phyloP scores from a whole-genome alignment of 2,329 filamentous ascomycete species.

The Apiospora pterosperma region DNA sequence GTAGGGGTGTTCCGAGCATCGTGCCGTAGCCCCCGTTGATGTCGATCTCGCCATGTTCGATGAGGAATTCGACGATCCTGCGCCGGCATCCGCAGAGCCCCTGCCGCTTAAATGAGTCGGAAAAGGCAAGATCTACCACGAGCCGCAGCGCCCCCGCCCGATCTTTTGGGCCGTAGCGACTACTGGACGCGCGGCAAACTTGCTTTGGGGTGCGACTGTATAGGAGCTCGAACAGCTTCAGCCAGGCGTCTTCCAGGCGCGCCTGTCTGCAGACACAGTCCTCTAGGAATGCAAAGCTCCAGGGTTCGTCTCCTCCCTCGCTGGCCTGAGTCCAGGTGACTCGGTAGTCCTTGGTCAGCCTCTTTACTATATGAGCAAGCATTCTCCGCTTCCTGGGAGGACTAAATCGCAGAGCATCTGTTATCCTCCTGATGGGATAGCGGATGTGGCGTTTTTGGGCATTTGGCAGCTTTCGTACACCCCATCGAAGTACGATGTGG shows the following conservation, averaged over 20 bases:
- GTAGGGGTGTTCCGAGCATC: background rate
- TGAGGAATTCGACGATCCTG: background rate
- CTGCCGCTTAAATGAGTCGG: background rate
- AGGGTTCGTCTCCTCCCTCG: background rate
- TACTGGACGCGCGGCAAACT: background rate
- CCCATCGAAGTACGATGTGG: background rate
- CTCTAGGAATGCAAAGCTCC: background rate
- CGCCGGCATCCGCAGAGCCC: background rate
- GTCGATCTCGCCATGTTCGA: background rate
- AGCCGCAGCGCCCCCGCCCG: background rate
- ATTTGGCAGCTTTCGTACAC: background rate
- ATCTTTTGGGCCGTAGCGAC: background rate
- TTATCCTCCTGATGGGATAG: background rate
- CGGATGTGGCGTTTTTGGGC: background rate
- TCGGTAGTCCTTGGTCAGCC: background rate
- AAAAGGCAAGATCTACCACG: background rate
- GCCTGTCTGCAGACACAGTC: background rate
- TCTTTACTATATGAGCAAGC: background rate
- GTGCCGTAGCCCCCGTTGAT: background rate
- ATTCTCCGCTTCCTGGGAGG: background rate
- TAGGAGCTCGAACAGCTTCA: background rate
- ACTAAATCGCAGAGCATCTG: background rate
- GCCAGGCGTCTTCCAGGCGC: background rate
- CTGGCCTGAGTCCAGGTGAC: background rate
- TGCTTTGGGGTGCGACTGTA: background rate